phyloP scores from a whole-genome alignment of 2,329 filamentous ascomycete species.

The Neopestalotiopsis sp. region DNA sequence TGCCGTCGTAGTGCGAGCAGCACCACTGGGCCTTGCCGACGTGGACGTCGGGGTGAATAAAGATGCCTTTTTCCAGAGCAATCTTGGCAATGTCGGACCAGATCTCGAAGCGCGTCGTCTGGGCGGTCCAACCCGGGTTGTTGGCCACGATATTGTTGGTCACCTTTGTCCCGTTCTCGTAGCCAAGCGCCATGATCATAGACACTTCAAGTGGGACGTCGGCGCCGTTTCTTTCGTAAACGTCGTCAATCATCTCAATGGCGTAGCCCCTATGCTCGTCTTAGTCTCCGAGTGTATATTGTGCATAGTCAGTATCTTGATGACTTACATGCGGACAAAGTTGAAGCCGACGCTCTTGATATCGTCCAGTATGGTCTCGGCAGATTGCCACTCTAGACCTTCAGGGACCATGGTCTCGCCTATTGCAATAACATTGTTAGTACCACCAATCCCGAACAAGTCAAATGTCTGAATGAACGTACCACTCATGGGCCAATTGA shows the following conservation, averaged over 20 bases:
- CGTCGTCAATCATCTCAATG: constrained; percentile 60
- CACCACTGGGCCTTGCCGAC: constrained; percentile 48
- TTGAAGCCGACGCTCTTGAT: constrained; percentile 58
- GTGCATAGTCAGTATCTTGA: constrained; percentile 31
- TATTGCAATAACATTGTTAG: constrained; percentile 6
- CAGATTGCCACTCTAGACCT: constrained; percentile 58
- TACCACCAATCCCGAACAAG: too few species aligned
- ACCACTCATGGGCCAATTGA: constrained; percentile 43
- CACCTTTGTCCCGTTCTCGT: constrained; percentile 52
- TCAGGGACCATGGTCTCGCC: constrained; percentile 62
- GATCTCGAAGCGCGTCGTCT: constrained; percentile 52
- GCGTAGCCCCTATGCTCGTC: constrained; percentile 48
- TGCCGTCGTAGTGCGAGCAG: constrained; percentile 54
- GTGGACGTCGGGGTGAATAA: constrained; percentile 46
- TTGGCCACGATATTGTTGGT: constrained; percentile 50
- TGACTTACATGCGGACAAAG: constrained; percentile 52
- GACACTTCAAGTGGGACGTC: constrained; percentile 44
- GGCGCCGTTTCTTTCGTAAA: constrained; percentile 42
- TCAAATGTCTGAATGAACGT: constrained; percentile 24
- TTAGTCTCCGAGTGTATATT: constrained; percentile 15
- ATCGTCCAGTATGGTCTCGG: constrained; percentile 52
- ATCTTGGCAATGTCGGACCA: constrained; percentile 42
- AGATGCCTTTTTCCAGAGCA: constrained; percentile 38
- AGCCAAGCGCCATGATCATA: constrained; percentile 47
- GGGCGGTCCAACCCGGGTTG: constrained; percentile 53